phyloP scores from a whole-genome alignment of 768 basidiomycete species.

The Pseudohyphozyma bogoriensis region DNA sequence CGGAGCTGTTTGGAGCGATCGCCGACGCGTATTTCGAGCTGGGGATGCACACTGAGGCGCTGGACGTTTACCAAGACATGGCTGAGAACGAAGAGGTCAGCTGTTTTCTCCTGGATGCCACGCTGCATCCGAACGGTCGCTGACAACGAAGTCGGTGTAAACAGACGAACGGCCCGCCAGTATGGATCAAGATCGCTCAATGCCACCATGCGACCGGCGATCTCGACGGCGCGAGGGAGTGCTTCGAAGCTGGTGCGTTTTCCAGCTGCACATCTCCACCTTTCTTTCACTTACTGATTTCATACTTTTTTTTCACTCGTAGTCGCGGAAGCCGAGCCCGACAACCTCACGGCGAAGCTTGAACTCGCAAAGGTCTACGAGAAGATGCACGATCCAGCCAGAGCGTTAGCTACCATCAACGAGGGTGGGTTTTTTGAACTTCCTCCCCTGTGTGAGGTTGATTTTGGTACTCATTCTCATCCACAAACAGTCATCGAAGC shows the following conservation, averaged over 20 bases:
- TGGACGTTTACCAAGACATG: constrained; percentile 66
- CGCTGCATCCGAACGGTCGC: background rate
- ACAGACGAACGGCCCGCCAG: constrained; percentile 30
- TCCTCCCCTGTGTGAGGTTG: background rate
- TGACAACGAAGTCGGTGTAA: background rate
- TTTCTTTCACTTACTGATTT: background rate
- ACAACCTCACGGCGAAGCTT: constrained; percentile 72
- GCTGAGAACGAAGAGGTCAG: constrained; percentile 63
- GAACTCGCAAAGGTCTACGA: constrained; percentile 86
- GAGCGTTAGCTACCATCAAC: constrained; percentile 72
- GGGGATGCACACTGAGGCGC: constrained; percentile 65
- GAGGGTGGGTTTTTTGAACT: constrained; percentile 49
- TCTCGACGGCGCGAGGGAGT: constrained; percentile 65
- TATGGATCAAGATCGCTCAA: constrained; percentile 58
- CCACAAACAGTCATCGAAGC: background rate
- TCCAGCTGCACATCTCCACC: background rate
- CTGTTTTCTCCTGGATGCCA: constrained; percentile 13
- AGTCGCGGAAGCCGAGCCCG: constrained; percentile 68
- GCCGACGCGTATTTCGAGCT: constrained; percentile 74
- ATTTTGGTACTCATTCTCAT: constrained; percentile 1
- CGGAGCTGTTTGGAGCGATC: constrained; percentile 67
- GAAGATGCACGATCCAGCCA: constrained; percentile 62
- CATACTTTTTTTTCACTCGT: background rate
- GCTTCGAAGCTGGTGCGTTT: constrained; percentile 59
- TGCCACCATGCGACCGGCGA: constrained; percentile 71